These are phyloP conservation scores for Penicillium janthinellum DNA, from an alignment of 2,329 filamentous ascomycete species.

Conservation along the genomic window DNA sequence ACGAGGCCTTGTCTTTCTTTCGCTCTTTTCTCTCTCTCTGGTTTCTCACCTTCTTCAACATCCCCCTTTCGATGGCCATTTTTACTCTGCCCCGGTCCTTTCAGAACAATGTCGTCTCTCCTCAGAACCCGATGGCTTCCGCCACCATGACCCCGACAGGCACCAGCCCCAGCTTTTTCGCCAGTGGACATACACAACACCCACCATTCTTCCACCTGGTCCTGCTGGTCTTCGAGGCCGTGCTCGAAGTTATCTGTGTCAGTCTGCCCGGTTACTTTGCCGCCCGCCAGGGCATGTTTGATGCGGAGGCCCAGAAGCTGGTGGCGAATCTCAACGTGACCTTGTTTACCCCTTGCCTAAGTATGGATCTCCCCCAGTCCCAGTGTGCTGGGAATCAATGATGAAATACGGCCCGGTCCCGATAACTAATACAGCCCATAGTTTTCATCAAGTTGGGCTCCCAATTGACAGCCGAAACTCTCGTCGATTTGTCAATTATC, in stretches of 20 bases:
- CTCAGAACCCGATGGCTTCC: conserved; percentile 27
- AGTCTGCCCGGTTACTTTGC: conserved; percentile 92
- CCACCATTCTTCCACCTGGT: conserved; percentile 62
- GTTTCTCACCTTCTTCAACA: conserved; percentile 21
- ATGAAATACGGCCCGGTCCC: neutral
- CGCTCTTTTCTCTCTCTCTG: conserved; percentile 13
- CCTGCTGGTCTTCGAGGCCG: conserved; percentile 89
- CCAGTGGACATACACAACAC: conserved; percentile 42
- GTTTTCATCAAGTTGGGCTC: conserved; percentile 97
- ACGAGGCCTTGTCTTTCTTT: neutral
- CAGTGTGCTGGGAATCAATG: too few species aligned
- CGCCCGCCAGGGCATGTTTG: conserved; percentile 86
- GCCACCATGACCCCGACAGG: conserved; percentile 23
- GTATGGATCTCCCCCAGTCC: conserved; percentile 54
- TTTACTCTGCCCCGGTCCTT: conserved; percentile 54
- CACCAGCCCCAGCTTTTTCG: conserved; percentile 1
- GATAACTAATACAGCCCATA: conserved; percentile 37
- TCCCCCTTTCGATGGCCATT: conserved; percentile 40
- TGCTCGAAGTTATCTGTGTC: conserved; percentile 93
- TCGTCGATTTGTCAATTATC: conserved; percentile 87
- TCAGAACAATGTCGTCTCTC: conserved; percentile 41
- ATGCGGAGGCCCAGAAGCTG: conserved; percentile 94
- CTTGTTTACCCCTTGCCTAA: conserved; percentile 94
- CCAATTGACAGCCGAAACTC: conserved; percentile 87
- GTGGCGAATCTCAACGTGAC: conserved; percentile 94